Base-by-base conservation (phyloP, 345 rosid genomes). In the Noccaea bulbosa region DNA sequence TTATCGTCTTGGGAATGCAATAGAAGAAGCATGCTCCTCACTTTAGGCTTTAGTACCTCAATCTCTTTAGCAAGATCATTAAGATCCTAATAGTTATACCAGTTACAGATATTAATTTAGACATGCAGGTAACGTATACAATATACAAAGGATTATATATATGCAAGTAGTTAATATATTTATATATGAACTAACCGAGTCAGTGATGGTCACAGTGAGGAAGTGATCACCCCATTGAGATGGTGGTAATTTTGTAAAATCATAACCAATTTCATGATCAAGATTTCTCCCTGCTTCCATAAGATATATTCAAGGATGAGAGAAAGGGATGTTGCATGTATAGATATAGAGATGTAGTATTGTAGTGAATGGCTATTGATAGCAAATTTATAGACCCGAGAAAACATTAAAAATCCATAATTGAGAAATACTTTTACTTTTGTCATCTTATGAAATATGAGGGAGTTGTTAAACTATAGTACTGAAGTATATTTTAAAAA, bases 41-140 rank as follows among this genome's bases (percentile, higher is more conserved):
- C 65, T 56, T 34, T 45, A 11, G 46, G 65, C 47, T 69, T 69
- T 6, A 69, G 35, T 35, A 5, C 47, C 4, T 69, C 73, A 32
- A 69, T 69, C 35, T 69, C 56, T 34, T 15, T 69, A 34, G 35
- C 73, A 69, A 69, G 73, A 0, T 22, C 54, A 46, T 69, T 11
- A 11, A 55, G 6, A 30, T 68, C 72, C 72, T 68, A 11, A 17
- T 43, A 30, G 27, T 32, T 2, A 64, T 8, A 62, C 27, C 15
- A 30, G 2, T 43, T n/a, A 43, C 27, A 44, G 6, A 38, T 37
- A 15, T 12, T 59, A 17, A 17, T 17, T 17, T 17, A 17, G 20
- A 17, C 20, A 17, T 17, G 20, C 20, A 17, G 20, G 20, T 17
- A 17, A 17, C 20, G 20, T 17, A 17, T 17, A 17, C 20, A 17